A percentile compares a stretch with the other conserved stretches of the same genome.
Evolutionary conservation across 2,329 filamentous ascomycete genomes (phyloP).

Genomic region (Reticulascus tulasneorum): DNA sequence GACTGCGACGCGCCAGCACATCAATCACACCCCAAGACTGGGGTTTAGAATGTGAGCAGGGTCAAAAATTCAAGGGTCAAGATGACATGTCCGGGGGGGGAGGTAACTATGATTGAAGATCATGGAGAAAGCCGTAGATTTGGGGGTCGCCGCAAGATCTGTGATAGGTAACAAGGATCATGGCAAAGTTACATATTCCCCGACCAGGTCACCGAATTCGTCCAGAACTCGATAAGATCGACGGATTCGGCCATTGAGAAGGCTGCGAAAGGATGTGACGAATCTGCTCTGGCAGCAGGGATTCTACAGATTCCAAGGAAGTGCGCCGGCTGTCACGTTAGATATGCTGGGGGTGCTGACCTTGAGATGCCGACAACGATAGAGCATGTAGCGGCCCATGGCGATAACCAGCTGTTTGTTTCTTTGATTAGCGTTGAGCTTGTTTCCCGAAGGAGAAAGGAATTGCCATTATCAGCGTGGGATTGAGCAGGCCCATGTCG

Average conservation of each 20-base stretch:
- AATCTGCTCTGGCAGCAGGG: too few relatives aligned
- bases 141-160: slow-evolving; percentile 1
- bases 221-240: slow-evolving; percentile 5
- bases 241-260: too few relatives aligned
- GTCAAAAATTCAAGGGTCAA: too few relatives aligned
- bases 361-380: not conserved
- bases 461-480: not conserved
- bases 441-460: slow-evolving; percentile 3
- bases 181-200: not conserved
- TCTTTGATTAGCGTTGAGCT: slow-evolving; percentile 14
- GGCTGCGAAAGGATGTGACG: too few relatives aligned
- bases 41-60: too few relatives aligned
- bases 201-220: slow-evolving; percentile 1
- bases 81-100: too few relatives aligned
- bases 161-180: not conserved
- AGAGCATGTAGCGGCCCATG: slow-evolving; percentile 1
- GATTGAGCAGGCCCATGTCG: not conserved
- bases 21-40: not conserved
- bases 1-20: slow-evolving; percentile 7
- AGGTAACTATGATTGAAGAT: too few relatives aligned
- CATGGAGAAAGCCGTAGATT: too few relatives aligned
- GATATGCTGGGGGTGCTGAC: not conserved
- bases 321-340: too few relatives aligned
- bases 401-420: too few relatives aligned
- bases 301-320: too few relatives aligned